A percentile compares a stretch with the other conserved stretches of the same genome.
Evolutionary conservation across 352 stramenopile genomes (phyloP).

Genomic region (Globisporangium middletonii): DNA sequence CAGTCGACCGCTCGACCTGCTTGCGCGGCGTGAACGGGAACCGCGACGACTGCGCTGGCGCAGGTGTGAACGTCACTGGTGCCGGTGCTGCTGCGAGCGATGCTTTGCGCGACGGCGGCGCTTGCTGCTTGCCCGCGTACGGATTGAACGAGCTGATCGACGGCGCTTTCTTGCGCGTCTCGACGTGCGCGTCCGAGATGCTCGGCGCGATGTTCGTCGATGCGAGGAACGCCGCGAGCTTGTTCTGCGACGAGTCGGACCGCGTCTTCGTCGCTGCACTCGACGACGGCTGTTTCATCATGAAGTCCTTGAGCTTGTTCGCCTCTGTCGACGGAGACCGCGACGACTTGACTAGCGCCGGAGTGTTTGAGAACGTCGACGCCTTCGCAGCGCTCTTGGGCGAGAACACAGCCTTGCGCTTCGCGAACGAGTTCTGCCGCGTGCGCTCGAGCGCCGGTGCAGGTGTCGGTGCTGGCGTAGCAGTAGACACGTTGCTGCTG

Average conservation of each 20-base stretch:
- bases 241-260: conserved; percentile 55
- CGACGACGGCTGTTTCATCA: conserved; percentile 55
- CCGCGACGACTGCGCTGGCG: conserved; percentile 17
- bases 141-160: conserved; percentile 30
- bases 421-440: conserved; percentile 41
- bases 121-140: conserved; percentile 5
- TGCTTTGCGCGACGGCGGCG: background rate
- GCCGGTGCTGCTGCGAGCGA: conserved; percentile 6
- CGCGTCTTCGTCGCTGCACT: conserved; percentile 33
- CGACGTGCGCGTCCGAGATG: conserved; percentile 11
- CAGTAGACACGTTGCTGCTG: conserved; percentile 6
- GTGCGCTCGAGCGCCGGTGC: conserved; percentile 14
- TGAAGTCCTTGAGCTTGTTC: conserved; percentile 77
- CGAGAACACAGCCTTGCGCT: conserved; percentile 57
- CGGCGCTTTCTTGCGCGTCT: conserved; percentile 10
- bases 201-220: conserved; percentile 41
- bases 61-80: background rate
- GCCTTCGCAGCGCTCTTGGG: conserved; percentile 21
- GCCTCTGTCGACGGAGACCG: conserved; percentile 14
- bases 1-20: conserved; percentile 54
- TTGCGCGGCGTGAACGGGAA: conserved; percentile 43
- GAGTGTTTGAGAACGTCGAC: conserved; percentile 14
- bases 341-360: conserved; percentile 3
- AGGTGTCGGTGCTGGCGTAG: conserved; percentile 4
- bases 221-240: conserved; percentile 74